Evolutionary conservation across 306 rosid genomes (phyloP).

Genomic region (Dryas alaskensis): DNA sequence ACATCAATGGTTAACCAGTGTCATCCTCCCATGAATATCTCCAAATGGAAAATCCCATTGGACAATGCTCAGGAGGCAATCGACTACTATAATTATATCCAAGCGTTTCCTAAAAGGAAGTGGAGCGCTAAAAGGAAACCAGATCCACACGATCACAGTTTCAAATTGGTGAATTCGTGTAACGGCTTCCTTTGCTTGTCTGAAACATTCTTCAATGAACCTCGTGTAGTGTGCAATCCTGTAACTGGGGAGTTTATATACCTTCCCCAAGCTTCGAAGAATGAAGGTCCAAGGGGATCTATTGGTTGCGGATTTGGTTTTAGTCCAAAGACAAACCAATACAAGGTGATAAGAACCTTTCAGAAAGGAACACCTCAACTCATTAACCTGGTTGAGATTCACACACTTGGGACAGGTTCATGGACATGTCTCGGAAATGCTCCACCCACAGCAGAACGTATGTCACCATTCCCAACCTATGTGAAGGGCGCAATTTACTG

Average conservation of each 20-base stretch:
- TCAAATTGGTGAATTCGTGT: not conserved
- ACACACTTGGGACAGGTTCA: conserved; percentile 16
- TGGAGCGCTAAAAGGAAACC: no score
- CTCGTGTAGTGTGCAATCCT: not conserved
- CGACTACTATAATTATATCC: no score
- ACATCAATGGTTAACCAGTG: no score
- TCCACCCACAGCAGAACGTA: not conserved
- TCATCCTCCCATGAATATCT: no score
- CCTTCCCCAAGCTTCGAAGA: not conserved
- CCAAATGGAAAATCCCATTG: no score
- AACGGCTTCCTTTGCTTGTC: conserved; percentile 18
- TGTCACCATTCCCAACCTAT: conserved; percentile 6
- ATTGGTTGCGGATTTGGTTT: conserved; percentile 1
- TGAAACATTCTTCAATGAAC: not conserved
- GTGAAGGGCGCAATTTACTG: conserved; percentile 22
- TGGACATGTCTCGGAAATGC: not conserved
- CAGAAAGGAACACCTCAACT: no score
- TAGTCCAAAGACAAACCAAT: not conserved
- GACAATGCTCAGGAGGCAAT: no score
- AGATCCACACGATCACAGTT: no score
- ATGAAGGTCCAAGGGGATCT: no score
- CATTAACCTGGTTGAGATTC: not conserved
- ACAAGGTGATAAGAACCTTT: conserved; percentile 14
- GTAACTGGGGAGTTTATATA: conserved; percentile 2
- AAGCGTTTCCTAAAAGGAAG: no score